Evolutionary conservation across 1,284 basidiomycete genomes (phyloP).

Genomic region (Apiotrichum veenhuisii): DNA sequence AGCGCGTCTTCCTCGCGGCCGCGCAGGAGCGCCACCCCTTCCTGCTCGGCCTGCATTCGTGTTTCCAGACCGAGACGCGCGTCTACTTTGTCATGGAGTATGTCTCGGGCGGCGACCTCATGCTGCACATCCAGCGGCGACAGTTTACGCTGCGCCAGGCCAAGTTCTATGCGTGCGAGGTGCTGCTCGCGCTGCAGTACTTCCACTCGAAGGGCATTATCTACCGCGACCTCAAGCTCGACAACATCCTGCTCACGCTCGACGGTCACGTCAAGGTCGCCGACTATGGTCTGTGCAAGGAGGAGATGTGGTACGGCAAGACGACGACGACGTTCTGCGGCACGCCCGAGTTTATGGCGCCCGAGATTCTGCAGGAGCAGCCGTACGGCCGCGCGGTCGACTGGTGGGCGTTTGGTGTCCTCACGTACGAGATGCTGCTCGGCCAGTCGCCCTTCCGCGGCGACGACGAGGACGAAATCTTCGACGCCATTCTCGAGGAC

Average conservation of each 20-base stretch:
- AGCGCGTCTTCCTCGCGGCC: constrained; percentile 94
- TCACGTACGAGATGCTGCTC: constrained; percentile 98
- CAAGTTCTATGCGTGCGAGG: constrained; percentile 99
- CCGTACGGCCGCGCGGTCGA: constrained; percentile 97
- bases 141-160: constrained; percentile 78
- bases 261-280: constrained; percentile 99
- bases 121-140: constrained; percentile 76
- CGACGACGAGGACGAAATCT: constrained; percentile 99
- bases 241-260: constrained; percentile 94
- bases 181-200: constrained; percentile 92
- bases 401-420: constrained; percentile 99
- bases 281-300: constrained; percentile 98
- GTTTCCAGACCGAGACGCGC: constrained; percentile 99
- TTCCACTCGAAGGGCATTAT: constrained; percentile 98
- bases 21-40: constrained; percentile 97
- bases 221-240: constrained; percentile 89
- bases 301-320: constrained; percentile 95
- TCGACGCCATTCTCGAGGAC: constrained; percentile 97
- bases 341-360: constrained; percentile 99
- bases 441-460: constrained; percentile 99
- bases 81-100: constrained; percentile 82
- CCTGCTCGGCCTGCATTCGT: constrained; percentile 92
- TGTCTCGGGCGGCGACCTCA: constrained; percentile 72
- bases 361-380: constrained; percentile 98
- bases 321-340: constrained; percentile 99